Percentiles rank a stretch among this genome's conserved stretches.
Evolutionary conservation across 1,139 yeast genomes (phyloP).

Genomic region (Geotrichum aggregatum): DNA sequence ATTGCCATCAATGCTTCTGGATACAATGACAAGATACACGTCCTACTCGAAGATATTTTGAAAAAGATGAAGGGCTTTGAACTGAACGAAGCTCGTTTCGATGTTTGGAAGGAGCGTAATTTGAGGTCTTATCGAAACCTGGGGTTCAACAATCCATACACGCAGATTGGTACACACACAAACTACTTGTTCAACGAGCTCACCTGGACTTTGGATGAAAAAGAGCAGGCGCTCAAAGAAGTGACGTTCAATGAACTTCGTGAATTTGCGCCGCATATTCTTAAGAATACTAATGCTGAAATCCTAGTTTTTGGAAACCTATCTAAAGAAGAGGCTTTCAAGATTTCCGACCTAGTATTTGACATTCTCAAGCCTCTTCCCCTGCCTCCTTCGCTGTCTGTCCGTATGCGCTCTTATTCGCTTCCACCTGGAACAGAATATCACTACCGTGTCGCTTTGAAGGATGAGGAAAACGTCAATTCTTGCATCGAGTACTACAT

Average conservation of each 20-base stretch:
- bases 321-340: slow-evolving; percentile 51
- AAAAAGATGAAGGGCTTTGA: slow-evolving; percentile 50
- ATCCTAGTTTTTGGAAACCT: slow-evolving; percentile 78
- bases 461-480: slow-evolving; percentile 71
- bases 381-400: slow-evolving; percentile 39
- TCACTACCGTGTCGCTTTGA: slow-evolving; percentile 51
- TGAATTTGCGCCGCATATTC: slow-evolving; percentile 45
- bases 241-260: slow-evolving; percentile 51
- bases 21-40: slow-evolving; percentile 73
- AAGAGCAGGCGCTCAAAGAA: slow-evolving; percentile 49
- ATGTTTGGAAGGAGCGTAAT: slow-evolving; percentile 59
- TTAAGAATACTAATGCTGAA: slow-evolving; percentile 55
- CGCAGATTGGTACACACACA: slow-evolving; percentile 63
- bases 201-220: slow-evolving; percentile 62
- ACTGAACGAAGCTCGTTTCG: slow-evolving; percentile 56
- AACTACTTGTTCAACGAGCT: slow-evolving; percentile 64
- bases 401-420: slow-evolving; percentile 49
- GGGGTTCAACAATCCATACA: slow-evolving; percentile 65
- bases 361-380: slow-evolving; percentile 37
- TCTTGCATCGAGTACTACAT: slow-evolving; percentile 77
- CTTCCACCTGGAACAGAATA: slow-evolving; percentile 46
- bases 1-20: slow-evolving; percentile 66
- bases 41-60: slow-evolving; percentile 58
- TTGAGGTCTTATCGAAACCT: slow-evolving; percentile 63
- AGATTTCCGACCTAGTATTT: slow-evolving; percentile 45